Conservation (phyloP, 495 filamentous ascomycete species). For the Amphirosellinia nigrospora region DNA sequence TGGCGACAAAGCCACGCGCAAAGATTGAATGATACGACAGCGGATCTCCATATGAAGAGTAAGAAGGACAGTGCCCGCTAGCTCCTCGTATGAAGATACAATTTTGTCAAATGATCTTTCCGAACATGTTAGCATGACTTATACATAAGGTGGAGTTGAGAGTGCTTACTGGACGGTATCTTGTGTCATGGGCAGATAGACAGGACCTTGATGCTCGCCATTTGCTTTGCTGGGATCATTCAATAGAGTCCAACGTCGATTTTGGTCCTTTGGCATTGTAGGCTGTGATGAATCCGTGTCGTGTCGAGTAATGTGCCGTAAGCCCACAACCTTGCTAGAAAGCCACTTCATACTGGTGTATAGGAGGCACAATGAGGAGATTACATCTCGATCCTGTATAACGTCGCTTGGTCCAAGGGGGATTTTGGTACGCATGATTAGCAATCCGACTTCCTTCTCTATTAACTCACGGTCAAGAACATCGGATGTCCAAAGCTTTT, state of each 20-base stretch:
- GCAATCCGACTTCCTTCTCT: slow-evolving; percentile 70
- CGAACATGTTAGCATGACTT: slow-evolving; percentile 32
- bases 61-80: slow-evolving; percentile 76
- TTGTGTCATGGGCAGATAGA: slow-evolving; percentile 87
- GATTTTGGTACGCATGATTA: slow-evolving; percentile 67
- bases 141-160: not conserved
- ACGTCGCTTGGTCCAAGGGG: slow-evolving; percentile 77
- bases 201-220: slow-evolving; percentile 56
- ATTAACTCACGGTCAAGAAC: slow-evolving; percentile 50
- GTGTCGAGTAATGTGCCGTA: slow-evolving; percentile 73
- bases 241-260: slow-evolving; percentile 83
- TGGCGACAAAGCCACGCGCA: slow-evolving; percentile 60
- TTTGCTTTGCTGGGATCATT: slow-evolving; percentile 60
- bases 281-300: slow-evolving; percentile 59
- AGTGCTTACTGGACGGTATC: slow-evolving; percentile 74
- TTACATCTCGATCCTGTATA: slow-evolving; percentile 85
- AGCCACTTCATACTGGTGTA: slow-evolving; percentile 99
- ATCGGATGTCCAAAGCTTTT: slow-evolving; percentile 65
- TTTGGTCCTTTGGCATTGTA: slow-evolving; percentile 53
- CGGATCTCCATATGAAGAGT: slow-evolving; percentile 89
- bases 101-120: slow-evolving; percentile 83
- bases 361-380: slow-evolving; percentile 81
- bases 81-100: slow-evolving; percentile 75
- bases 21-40: slow-evolving; percentile 75
- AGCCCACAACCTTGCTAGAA: slow-evolving; percentile 72